Conservation (phyloP, 2,329 filamentous ascomycete genomes). For the Blastomyces gilchristii region DNA sequence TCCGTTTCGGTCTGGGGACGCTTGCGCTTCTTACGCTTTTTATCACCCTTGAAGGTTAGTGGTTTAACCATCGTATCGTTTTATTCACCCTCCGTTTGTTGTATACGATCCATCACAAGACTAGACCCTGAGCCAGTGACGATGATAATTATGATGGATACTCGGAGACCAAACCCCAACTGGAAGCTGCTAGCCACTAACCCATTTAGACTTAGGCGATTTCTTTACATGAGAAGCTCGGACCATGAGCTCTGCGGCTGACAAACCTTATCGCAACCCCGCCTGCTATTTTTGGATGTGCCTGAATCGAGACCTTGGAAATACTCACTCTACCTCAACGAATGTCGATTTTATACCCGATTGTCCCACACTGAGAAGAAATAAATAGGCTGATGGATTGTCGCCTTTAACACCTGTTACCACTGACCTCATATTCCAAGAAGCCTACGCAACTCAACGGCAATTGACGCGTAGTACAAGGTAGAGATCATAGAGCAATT, state of each 20-base stretch:
- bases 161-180: background rate
- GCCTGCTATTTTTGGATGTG: background rate
- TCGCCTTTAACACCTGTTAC: too few relatives aligned
- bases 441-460: background rate
- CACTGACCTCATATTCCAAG: too few relatives aligned
- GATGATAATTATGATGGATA: background rate
- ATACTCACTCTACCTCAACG: too few relatives aligned
- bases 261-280: slow-evolving; percentile 1
- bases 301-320: background rate
- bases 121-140: background rate
- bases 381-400: too few relatives aligned
- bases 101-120: background rate
- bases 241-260: background rate
- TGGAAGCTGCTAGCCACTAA: background rate
- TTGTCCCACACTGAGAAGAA: background rate
- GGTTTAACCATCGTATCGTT: slow-evolving; percentile 55
- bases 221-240: background rate
- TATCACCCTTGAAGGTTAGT: slow-evolving; percentile 93
- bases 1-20: slow-evolving; percentile 48
- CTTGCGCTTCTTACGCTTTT: slow-evolving; percentile 88
- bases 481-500: background rate
- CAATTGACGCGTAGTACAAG: background rate
- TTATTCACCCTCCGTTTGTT: background rate
- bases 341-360: background rate
- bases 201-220: background rate